Conservation (phyloP, 495 filamentous ascomycete genomes). For the Hapsidospora chrysogenum region DNA sequence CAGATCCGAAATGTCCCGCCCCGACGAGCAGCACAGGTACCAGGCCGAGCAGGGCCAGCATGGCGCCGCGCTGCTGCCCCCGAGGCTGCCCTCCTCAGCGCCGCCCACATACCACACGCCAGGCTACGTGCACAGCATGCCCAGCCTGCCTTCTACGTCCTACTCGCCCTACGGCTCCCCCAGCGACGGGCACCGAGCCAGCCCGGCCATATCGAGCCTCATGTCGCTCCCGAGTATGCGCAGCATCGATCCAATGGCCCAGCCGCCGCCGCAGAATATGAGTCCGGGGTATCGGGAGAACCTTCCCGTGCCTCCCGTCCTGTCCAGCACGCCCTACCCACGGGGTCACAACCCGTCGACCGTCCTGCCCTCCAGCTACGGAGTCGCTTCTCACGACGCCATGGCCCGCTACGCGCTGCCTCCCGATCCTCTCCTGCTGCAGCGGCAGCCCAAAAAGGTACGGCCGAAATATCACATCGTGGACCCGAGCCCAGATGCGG, state of each 20-base stretch:
- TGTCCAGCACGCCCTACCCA: constrained; percentile 17
- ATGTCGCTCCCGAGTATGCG: constrained; percentile 53
- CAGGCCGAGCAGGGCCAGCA: too few species aligned
- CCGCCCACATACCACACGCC: too few species aligned
- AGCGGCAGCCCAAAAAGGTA: constrained; percentile 80
- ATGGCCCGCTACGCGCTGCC: constrained; percentile 40
- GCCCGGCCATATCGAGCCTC: constrained; percentile 29
- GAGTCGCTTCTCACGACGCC: constrained; percentile 25
- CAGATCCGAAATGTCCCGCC: too few species aligned
- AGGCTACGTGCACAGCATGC: too few species aligned
- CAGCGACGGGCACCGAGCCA: constrained; percentile 31
- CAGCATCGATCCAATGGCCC: constrained; percentile 31
- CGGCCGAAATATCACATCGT: constrained; percentile 1
- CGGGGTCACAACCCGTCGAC: constrained; percentile 14
- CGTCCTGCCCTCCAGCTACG: constrained; percentile 23
- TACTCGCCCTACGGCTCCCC: constrained; percentile 31
- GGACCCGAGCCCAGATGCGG: constrained; percentile 1
- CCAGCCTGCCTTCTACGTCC: too few species aligned
- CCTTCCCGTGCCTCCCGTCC: constrained; percentile 7
- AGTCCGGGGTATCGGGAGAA: too few species aligned
- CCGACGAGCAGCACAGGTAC: too few species aligned
- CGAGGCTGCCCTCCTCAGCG: too few species aligned
- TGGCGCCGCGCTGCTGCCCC: too few species aligned
- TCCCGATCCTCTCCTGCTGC: constrained; percentile 45
- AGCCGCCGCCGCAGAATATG: too few species aligned